Percentiles rank a stretch among this genome's conserved stretches.
Conservation (phyloP, 2,329 filamentous ascomycete genomes). For the Nannizziopsis barbatae region DNA sequence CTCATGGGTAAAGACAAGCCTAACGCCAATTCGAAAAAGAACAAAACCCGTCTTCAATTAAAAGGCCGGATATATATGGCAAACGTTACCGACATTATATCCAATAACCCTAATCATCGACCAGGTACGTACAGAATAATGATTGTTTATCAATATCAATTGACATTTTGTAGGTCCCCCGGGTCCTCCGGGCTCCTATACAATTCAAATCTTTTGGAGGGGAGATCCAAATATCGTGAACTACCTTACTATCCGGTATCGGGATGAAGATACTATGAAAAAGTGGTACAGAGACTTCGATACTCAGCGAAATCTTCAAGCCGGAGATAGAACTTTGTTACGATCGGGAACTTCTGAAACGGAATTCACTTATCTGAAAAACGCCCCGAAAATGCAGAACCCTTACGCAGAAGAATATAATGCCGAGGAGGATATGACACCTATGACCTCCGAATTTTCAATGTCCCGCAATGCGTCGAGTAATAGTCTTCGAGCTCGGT, state of each 20-base stretch:
- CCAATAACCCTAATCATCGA: conserved; percentile 68
- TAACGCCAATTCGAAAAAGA: conserved; percentile 52
- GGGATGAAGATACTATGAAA: conserved; percentile 82
- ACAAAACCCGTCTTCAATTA: conserved; percentile 68
- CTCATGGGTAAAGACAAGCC: conserved; percentile 59
- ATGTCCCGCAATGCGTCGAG: conserved; percentile 60
- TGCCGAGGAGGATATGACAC: conserved; percentile 40
- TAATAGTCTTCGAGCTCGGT: conserved; percentile 62
- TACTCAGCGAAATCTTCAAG: conserved; percentile 54
- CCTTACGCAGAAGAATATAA: conserved; percentile 60
- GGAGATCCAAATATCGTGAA: conserved; percentile 79
- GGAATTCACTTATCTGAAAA: conserved; percentile 70
- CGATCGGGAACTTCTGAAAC: conserved; percentile 49
- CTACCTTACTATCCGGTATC: conserved; percentile 89
- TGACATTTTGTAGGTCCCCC: background rate
- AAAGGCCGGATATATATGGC: conserved; percentile 99
- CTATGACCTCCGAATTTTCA: conserved; percentile 39
- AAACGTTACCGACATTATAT: conserved; percentile 92
- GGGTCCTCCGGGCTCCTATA: conserved; percentile 60
- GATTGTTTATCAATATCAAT: no score
- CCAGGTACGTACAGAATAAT: conserved; percentile 53
- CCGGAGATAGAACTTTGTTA: conserved; percentile 41
- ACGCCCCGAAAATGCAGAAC: conserved; percentile 61
- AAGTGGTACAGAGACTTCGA: conserved; percentile 81
- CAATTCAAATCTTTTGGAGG: conserved; percentile 97